Conservation (phyloP, 495 filamentous ascomycete genomes). For the Penicillium lividum region DNA sequence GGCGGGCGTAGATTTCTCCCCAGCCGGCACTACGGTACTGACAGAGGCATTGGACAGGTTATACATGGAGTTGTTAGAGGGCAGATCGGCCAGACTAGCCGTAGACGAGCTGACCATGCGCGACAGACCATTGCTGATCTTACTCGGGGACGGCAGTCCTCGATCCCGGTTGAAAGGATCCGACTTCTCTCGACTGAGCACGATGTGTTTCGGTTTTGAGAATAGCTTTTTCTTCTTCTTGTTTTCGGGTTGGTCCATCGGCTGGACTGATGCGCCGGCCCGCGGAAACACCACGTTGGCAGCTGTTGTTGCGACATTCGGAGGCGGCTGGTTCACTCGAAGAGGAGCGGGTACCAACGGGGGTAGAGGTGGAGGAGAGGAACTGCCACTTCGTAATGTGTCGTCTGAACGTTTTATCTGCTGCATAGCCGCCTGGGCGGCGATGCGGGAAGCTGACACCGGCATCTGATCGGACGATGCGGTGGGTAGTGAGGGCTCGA, state of each 20-base stretch:
- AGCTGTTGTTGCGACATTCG: slow-evolving; percentile 73
- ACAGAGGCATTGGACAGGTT: slow-evolving; percentile 80
- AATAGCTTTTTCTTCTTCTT: slow-evolving; percentile 92
- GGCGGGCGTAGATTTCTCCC: slow-evolving; percentile 28
- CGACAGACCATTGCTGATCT: slow-evolving; percentile 61
- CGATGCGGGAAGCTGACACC: slow-evolving; percentile 79
- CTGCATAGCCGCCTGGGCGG: slow-evolving; percentile 88
- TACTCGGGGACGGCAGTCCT: slow-evolving; percentile 77
- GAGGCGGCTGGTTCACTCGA: slow-evolving; percentile 37
- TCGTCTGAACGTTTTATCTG: slow-evolving; percentile 68
- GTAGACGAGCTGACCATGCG: slow-evolving; percentile 74
- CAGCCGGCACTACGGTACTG: slow-evolving; percentile 65
- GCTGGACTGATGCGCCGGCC: slow-evolving; percentile 41
- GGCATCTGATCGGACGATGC: slow-evolving; percentile 54
- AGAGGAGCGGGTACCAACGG: slow-evolving; percentile 33
- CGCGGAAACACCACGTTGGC: slow-evolving; percentile 86
- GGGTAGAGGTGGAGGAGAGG: slow-evolving; percentile 31
- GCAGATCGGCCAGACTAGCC: slow-evolving; percentile 70
- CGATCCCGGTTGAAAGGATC: slow-evolving; percentile 60
- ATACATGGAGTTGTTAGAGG: slow-evolving; percentile 70
- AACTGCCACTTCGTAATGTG: slow-evolving; percentile 42
- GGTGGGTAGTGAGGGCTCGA: slow-evolving; percentile 82
- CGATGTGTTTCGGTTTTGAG: slow-evolving; percentile 82
- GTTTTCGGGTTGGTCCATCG: slow-evolving; percentile 51
- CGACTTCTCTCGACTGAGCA: slow-evolving; percentile 66